Percentiles rank a stretch among this genome's conserved stretches.
Evolutionary conservation across 352 stramenopile genomes (phyloP).

Genomic region (Pilasporangium apinafurcum): DNA sequence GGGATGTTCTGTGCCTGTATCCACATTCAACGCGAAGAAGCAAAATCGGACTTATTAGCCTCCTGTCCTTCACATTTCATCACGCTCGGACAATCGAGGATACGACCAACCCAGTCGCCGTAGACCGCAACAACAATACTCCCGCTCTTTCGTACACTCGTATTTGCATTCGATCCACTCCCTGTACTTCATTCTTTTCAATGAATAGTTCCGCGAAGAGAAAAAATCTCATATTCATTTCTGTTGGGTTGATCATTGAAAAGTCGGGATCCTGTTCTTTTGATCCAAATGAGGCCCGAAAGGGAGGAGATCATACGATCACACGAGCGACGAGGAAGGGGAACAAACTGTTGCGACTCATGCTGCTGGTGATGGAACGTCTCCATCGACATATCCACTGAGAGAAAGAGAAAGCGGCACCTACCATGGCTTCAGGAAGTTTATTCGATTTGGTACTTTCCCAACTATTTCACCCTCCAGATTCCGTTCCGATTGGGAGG

Average conservation of each 20-base stretch:
- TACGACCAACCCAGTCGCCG: too few species aligned
- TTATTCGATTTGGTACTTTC: slow-evolving; percentile 15
- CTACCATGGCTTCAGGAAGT: slow-evolving; percentile 12
- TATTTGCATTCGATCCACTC: neutral
- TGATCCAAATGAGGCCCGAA: too few species aligned
- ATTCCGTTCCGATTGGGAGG: slow-evolving; percentile 31
- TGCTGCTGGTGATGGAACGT: neutral
- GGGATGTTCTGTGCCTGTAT: slow-evolving; percentile 83
- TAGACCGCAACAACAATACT: neutral
- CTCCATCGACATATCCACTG: neutral
- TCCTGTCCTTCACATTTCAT: too few species aligned
- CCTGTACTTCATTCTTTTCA: slow-evolving; percentile 1
- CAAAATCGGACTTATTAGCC: too few species aligned
- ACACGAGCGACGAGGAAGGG: too few species aligned
- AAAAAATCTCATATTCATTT: too few species aligned
- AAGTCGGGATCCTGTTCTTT: too few species aligned
- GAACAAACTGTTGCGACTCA: too few species aligned
- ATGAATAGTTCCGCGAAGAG: neutral
- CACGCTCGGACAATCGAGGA: too few species aligned
- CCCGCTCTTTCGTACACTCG: neutral
- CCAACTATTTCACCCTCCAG: slow-evolving; percentile 23
- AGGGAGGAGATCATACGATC: too few species aligned
- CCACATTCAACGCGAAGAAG: too few species aligned
- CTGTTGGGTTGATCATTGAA: too few species aligned
- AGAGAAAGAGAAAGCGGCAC: slow-evolving; percentile 2